phyloP scores from a whole-genome alignment of 305 asterid species.

The Striga hermonthica region DNA sequence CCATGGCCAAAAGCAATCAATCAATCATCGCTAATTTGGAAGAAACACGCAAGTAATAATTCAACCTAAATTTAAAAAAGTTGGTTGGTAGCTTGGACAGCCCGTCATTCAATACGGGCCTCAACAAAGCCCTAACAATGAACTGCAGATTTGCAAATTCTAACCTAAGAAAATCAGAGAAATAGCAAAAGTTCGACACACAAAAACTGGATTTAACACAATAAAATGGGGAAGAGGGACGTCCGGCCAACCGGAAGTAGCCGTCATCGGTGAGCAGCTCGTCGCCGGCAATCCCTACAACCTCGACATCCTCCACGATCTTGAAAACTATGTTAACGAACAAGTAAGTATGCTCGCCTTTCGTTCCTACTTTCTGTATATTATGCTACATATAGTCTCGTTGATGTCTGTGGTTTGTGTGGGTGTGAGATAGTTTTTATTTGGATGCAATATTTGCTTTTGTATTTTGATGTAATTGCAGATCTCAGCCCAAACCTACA shows the following conservation, averaged over 20 bases:
- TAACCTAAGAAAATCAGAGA: too few relatives aligned
- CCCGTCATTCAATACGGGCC: too few relatives aligned
- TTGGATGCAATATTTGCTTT: neutral
- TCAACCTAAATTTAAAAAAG: too few relatives aligned
- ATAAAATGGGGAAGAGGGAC: constrained; percentile 61
- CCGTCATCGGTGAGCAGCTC: constrained; percentile 67
- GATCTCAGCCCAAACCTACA: constrained; percentile 83
- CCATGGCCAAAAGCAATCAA: too few relatives aligned
- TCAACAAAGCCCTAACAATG: too few relatives aligned
- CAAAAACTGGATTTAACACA: neutral
- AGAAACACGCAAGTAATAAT: too few relatives aligned
- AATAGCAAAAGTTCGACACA: too few relatives aligned
- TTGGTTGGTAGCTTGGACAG: too few relatives aligned
- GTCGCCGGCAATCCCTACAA: constrained; percentile 91
- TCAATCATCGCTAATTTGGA: too few relatives aligned
- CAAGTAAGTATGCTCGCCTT: constrained; percentile 48
- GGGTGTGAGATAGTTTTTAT: too few relatives aligned
- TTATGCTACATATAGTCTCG: neutral
- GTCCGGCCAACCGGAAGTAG: constrained; percentile 37
- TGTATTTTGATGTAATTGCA: constrained; percentile 33
- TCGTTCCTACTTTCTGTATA: neutral
- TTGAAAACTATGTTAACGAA: constrained; percentile 79
- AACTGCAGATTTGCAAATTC: too few relatives aligned
- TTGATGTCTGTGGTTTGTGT: neutral
- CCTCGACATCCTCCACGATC: constrained; percentile 84